Evolutionary conservation across 78 protist genomes (phyloP).

Genomic region (Dictyostelium purpureum): DNA sequence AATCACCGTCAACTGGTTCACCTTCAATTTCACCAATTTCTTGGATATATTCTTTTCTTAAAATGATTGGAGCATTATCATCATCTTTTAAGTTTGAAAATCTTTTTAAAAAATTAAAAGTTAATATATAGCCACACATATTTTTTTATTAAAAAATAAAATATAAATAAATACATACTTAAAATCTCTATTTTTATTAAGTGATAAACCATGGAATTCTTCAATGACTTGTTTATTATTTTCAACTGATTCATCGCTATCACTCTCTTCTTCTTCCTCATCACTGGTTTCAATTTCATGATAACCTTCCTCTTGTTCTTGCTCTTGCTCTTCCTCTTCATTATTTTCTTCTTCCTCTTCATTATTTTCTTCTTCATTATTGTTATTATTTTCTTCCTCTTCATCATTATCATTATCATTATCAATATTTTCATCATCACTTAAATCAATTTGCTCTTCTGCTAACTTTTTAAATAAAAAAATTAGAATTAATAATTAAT

Average conservation of each 20-base stretch:
- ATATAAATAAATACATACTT: background rate
- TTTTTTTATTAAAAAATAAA: background rate
- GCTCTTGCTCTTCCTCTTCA: background rate
- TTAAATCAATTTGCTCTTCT: too few relatives aligned
- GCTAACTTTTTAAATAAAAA: too few relatives aligned
- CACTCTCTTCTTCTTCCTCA: background rate
- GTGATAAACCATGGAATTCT: slow-evolving; percentile 15
- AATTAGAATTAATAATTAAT: background rate
- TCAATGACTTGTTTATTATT: background rate
- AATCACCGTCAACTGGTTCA: background rate
- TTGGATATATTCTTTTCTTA: slow-evolving; percentile 55
- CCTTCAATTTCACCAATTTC: slow-evolving; percentile 22
- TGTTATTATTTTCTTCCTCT: background rate
- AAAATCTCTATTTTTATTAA: slow-evolving; percentile 56
- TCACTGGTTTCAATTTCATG: slow-evolving; percentile 1
- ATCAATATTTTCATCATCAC: slow-evolving; percentile 2
- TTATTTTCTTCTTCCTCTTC: slow-evolving; percentile 3
- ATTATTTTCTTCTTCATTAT: background rate
- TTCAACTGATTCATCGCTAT: slow-evolving; percentile 14
- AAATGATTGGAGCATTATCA: slow-evolving; percentile 29
- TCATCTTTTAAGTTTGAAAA: slow-evolving; percentile 22
- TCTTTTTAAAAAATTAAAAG: background rate
- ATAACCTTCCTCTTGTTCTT: background rate
- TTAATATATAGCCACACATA: too few relatives aligned
- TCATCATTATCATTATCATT: slow-evolving; percentile 14